These are phyloP conservation scores for Holtermannia corniformis DNA, from an alignment of 768 basidiomycete genomes.

Conservation along the genomic window DNA sequence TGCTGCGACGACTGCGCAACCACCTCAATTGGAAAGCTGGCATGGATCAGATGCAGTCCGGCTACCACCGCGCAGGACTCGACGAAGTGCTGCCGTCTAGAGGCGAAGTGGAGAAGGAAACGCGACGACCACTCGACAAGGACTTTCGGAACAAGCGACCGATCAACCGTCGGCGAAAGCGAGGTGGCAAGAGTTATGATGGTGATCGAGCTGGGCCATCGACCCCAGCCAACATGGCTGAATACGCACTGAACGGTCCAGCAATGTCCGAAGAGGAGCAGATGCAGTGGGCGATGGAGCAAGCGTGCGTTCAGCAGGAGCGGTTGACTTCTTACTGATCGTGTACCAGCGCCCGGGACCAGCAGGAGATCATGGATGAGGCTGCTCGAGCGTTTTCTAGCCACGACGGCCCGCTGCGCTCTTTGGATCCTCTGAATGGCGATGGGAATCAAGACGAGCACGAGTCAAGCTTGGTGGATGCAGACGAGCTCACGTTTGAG, in stretches of 20 bases:
- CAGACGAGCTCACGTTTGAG: not conserved
- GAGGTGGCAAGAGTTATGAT: not conserved
- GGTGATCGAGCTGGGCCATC: not conserved
- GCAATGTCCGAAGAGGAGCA: constrained; percentile 5
- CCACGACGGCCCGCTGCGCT: not conserved
- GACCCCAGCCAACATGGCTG: not conserved
- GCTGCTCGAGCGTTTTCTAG: not conserved
- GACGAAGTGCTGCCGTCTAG: not conserved
- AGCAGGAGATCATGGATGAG: not conserved
- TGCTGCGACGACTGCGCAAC: constrained; percentile 60
- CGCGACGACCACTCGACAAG: not conserved
- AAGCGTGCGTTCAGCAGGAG: constrained; percentile 11
- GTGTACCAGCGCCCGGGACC: not conserved
- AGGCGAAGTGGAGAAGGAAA: not conserved
- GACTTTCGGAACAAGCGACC: not conserved
- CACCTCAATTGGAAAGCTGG: constrained; percentile 76
- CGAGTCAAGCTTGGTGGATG: not conserved
- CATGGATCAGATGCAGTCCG: constrained; percentile 22
- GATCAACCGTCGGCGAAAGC: not conserved
- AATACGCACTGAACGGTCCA: not conserved
- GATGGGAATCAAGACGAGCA: not conserved
- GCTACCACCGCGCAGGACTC: constrained; percentile 2
- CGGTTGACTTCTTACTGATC: not conserved
- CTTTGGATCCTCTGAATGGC: not conserved
- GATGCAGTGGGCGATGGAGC: constrained; percentile 22